These are phyloP conservation scores for Papilionanthe hybrid DNA, from an alignment of 116 monocot genomes.

Conservation along the genomic window DNA sequence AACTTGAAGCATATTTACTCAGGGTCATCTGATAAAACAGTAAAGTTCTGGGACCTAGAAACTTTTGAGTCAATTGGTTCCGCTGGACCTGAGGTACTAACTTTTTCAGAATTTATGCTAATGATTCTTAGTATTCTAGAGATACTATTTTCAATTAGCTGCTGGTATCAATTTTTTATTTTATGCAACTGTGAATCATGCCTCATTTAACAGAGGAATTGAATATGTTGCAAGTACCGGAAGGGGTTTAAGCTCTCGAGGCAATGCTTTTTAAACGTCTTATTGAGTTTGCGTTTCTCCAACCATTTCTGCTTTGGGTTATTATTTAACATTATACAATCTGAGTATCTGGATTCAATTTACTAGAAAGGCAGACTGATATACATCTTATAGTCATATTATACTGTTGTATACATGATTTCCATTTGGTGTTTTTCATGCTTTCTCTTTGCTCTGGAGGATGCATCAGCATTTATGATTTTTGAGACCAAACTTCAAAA, in stretches of 20 bases:
- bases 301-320: not conserved
- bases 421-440: not conserved
- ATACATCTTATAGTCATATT: not conserved
- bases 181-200: not conserved
- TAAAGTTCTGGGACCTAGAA: conserved; percentile 98
- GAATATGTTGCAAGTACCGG: not conserved
- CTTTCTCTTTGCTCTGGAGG: not conserved
- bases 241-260: not conserved
- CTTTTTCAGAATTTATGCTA: not conserved
- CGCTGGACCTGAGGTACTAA: conserved; percentile 83
- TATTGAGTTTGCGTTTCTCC: not conserved
- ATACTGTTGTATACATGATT: not conserved
- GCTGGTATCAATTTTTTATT: not conserved
- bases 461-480: not conserved
- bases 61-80: conserved; percentile 98
- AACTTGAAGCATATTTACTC: conserved; percentile 10
- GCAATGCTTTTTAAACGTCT: not conserved
- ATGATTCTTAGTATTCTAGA: conserved; percentile 2
- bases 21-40: conserved; percentile 95
- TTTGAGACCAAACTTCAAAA: not conserved
- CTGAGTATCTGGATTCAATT: not conserved
- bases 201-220: not conserved
- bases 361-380: not conserved
- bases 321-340: not conserved
- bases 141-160: not conserved